Base-by-base conservation (phyloP, 2,329 filamentous ascomycete species). In the Aspergillus fischeri region DNA sequence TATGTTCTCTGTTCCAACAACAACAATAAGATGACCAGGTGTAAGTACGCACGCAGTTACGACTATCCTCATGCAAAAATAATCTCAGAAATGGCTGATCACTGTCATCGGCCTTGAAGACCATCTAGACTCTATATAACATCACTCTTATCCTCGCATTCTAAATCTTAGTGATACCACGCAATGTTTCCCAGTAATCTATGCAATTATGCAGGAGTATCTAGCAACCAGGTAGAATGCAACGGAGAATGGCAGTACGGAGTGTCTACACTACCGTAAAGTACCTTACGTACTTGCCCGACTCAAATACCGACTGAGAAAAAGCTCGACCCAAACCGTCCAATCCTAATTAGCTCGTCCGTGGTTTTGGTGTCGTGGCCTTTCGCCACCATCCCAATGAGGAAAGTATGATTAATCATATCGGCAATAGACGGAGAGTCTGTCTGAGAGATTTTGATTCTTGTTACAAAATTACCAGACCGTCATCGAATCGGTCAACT, bases 371-470 rank as follows among this genome's bases (percentile, higher is more conserved):
- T 17, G 20, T 24, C 42, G 42, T 45, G 42, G 20, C 10, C 20
- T 24, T 47, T 47, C 11, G 44, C 44, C 44, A 47, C 44, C 44
- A 25, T 47, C 21, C 14, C 11, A 45, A 24, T 10, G 28, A 27
- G 44, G 27, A 49, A 32, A 48, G 53, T 54, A 51, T 63, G 58
- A 63, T 60, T n/a, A 57, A 62, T 63, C 60, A 63, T 51, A 63
- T 59, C 32, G 32, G 51, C 35, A 49, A 49, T 47, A 6, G 8
- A 45, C 42, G 42, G 42, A 45, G 42, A 47, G 24, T 2, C 44
- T 2, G 42, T 20, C 41, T n/a, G 41, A 45, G 42, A 47, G 24
- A 17, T 24, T 14, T 21, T 24, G 21, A 47, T 24, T 14, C 44
- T 24, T 6, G 10, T 47, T 27, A 47, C 44, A 47, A 25, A 14